phyloP scores from a whole-genome alignment of 768 basidiomycete genomes.

The Calocybe gangraenosa region DNA sequence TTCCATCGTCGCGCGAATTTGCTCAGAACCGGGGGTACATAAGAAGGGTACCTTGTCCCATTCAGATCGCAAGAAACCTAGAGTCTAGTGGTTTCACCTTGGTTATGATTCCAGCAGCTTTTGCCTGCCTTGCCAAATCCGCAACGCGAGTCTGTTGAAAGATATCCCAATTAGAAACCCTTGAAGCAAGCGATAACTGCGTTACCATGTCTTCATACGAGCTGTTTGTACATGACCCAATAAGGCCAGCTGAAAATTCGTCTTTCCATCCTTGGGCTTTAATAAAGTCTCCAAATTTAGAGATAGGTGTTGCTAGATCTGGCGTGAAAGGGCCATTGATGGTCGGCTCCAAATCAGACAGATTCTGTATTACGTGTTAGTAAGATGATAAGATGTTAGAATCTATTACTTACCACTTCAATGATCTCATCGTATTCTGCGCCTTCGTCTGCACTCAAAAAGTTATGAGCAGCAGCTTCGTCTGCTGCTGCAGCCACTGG shows the following conservation, averaged over 20 bases:
- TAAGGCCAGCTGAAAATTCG: slow-evolving; percentile 84
- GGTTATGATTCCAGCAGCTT: slow-evolving; percentile 71
- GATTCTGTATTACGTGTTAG: slow-evolving; percentile 47
- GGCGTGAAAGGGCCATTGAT: slow-evolving; percentile 98
- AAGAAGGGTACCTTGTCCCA: slow-evolving; percentile 67
- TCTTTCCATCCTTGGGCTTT: slow-evolving; percentile 90
- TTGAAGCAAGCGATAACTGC: background rate
- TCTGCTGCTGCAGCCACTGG: slow-evolving; percentile 88
- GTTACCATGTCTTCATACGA: slow-evolving; percentile 93
- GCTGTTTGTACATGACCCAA: slow-evolving; percentile 99
- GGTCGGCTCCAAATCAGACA: slow-evolving; percentile 85
- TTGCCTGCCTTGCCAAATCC: slow-evolving; percentile 87
- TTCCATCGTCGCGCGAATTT: slow-evolving; percentile 97
- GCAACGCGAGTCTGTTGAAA: slow-evolving; percentile 77
- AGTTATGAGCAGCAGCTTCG: slow-evolving; percentile 70
- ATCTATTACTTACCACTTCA: slow-evolving; percentile 66
- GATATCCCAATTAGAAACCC: slow-evolving; percentile 10
- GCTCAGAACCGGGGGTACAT: slow-evolving; percentile 89
- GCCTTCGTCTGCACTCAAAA: slow-evolving; percentile 78
- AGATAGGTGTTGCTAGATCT: slow-evolving; percentile 91
- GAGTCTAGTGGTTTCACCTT: slow-evolving; percentile 50
- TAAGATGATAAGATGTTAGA: background rate
- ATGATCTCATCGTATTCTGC: slow-evolving; percentile 95
- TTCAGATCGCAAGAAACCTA: slow-evolving; percentile 5
- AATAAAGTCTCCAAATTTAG: slow-evolving; percentile 79